Evolutionary conservation across 1,139 yeast species (phyloP).

Genomic region (Hansenula sp.): DNA sequence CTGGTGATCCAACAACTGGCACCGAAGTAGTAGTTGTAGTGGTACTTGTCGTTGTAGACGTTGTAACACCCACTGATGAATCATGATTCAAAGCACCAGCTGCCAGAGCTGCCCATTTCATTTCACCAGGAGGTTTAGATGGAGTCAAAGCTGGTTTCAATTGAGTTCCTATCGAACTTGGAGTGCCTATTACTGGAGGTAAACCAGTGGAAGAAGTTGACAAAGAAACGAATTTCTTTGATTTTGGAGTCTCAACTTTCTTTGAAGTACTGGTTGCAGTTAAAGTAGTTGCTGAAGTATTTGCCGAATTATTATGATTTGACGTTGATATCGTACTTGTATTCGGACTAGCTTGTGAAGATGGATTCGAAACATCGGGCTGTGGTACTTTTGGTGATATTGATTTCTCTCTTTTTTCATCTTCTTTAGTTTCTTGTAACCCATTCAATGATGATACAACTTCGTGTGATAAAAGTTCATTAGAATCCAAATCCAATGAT

Average conservation of each 20-base stretch:
- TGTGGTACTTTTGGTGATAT: conserved; percentile 7
- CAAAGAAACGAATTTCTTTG: conserved; percentile 6
- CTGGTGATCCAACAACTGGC: conserved; percentile 9
- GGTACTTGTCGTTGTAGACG: conserved; percentile 13
- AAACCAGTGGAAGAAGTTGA: neutral
- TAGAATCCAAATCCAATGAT: conserved; percentile 55
- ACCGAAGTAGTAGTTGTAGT: neutral
- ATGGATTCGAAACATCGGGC: neutral
- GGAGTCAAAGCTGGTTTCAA: conserved; percentile 70
- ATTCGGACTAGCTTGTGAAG: neutral
- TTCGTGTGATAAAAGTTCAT: conserved; percentile 44
- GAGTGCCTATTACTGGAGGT: conserved; percentile 27
- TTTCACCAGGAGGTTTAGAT: conserved; percentile 55
- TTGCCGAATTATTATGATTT: neutral
- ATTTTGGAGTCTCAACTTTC: conserved; percentile 8
- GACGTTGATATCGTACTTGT: neutral
- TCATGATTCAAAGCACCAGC: conserved; percentile 35
- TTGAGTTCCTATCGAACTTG: neutral
- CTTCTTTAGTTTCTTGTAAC: conserved; percentile 19
- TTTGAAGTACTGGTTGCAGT: conserved; percentile 2
- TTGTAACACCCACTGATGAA: too few relatives aligned
- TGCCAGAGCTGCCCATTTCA: conserved; percentile 73
- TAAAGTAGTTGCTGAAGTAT: conserved; percentile 3
- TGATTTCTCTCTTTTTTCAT: conserved; percentile 11
- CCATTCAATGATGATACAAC: conserved; percentile 37